Evolutionary conservation across 208 protist genomes (phyloP).

Genomic region (Crithidia fasciculata): DNA sequence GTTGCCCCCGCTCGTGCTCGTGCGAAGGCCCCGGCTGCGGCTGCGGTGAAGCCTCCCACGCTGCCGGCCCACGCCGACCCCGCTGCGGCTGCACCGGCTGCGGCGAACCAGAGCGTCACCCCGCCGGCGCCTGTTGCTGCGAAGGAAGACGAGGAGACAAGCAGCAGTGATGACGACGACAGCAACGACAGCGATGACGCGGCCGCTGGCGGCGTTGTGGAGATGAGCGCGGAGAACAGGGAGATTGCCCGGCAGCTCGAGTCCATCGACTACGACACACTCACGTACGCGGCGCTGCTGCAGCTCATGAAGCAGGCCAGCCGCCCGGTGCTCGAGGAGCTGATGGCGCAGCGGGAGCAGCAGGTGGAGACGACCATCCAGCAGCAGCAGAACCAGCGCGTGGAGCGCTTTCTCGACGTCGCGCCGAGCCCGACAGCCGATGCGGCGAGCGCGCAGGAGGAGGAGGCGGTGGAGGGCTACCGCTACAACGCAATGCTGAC

Average conservation of each 20-base stretch:
- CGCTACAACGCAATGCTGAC: slow-evolving; percentile 77
- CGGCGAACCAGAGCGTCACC: not conserved
- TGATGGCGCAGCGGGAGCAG: slow-evolving; percentile 62
- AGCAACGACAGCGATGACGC: not conserved
- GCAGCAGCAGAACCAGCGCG: slow-evolving; percentile 45
- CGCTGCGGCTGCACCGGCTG: not conserved
- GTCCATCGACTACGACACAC: slow-evolving; percentile 58
- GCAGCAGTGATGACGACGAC: slow-evolving; percentile 5
- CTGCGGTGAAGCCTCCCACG: slow-evolving; percentile 13
- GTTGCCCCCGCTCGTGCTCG: slow-evolving; percentile 2
- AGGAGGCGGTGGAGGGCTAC: slow-evolving; percentile 55
- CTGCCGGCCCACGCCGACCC: slow-evolving; percentile 27
- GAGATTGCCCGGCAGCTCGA: slow-evolving; percentile 44
- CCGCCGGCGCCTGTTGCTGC: slow-evolving; percentile 2
- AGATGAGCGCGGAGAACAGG: slow-evolving; percentile 2
- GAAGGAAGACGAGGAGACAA: slow-evolving; percentile 11
- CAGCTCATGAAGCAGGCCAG: slow-evolving; percentile 45
- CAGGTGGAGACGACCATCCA: slow-evolving; percentile 26
- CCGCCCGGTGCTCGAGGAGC: slow-evolving; percentile 53
- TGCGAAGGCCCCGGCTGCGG: slow-evolving; percentile 12
- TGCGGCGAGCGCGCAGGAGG: slow-evolving; percentile 10
- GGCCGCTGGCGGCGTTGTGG: not conserved
- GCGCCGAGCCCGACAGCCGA: slow-evolving; percentile 8
- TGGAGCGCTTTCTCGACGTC: slow-evolving; percentile 67
- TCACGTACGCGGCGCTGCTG: slow-evolving; percentile 62